Conservation (phyloP, 352 stramenopile genomes). For the Thalassiosira hispida region DNA sequence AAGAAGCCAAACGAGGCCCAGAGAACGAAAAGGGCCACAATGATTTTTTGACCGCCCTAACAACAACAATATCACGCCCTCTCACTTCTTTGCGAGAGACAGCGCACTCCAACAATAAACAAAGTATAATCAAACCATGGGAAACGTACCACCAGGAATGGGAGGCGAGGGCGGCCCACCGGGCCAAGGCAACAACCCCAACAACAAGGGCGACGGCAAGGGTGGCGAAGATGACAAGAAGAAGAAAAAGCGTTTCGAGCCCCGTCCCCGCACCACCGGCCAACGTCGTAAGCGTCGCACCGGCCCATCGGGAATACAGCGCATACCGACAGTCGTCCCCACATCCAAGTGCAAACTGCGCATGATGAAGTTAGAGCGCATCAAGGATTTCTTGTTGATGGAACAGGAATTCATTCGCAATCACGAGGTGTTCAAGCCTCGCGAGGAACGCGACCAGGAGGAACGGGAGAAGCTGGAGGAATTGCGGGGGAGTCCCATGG, state of each 20-base stretch:
- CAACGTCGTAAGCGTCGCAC: conserved; percentile 77
- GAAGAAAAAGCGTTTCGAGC: conserved; percentile 87
- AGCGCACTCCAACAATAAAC: not conserved
- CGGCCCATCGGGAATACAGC: conserved; percentile 76
- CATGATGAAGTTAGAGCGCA: conserved; percentile 98
- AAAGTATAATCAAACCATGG: conserved; percentile 41
- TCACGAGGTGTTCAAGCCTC: conserved; percentile 99
- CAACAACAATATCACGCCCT: not conserved
- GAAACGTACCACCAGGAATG: conserved; percentile 80
- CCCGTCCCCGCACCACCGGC: conserved; percentile 62
- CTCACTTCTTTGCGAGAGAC: not conserved
- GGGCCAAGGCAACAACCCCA: conserved; percentile 45
- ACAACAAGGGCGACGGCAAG: conserved; percentile 63
- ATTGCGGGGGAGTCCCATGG: conserved; percentile 96
- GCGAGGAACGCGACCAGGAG: conserved; percentile 99
- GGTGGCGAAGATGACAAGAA: conserved; percentile 69
- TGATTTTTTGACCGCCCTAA: not conserved
- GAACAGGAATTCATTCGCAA: conserved; percentile 99
- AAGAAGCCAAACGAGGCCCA: too few species aligned
- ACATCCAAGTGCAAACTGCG: conserved; percentile 99
- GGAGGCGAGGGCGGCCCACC: conserved; percentile 57
- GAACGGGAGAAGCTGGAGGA: conserved; percentile 99
- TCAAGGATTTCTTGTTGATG: conserved; percentile 99
- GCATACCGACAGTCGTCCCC: conserved; percentile 85
- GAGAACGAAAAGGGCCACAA: too few species aligned